Percentiles rank a stretch among this genome's conserved stretches.
Evolutionary conservation across 768 basidiomycete species (phyloP).

Genomic region (Dictyophora rubrovolvata): DNA sequence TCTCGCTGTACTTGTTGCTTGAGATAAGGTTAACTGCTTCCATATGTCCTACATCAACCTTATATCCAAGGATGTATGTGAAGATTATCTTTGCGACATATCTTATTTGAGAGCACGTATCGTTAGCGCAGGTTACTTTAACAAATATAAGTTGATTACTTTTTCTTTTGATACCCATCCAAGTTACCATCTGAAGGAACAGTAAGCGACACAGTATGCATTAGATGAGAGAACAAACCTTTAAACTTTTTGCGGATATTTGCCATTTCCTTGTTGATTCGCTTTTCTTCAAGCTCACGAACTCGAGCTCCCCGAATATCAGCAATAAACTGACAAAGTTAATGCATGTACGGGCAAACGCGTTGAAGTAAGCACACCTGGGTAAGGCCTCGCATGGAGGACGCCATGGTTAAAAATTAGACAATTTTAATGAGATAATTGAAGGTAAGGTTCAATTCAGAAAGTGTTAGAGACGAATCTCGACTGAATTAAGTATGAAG

Average conservation of each 20-base stretch:
- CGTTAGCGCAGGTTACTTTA: background rate
- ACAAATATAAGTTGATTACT: conserved; percentile 38
- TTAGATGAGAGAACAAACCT: conserved; percentile 35
- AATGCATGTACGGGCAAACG: conserved; percentile 1
- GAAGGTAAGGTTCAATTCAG: no score
- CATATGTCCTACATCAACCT: conserved; percentile 98
- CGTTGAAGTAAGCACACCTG: conserved; percentile 44
- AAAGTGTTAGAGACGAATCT: no score
- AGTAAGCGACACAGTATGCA: background rate
- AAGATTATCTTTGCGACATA: conserved; percentile 99
- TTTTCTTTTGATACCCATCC: conserved; percentile 89
- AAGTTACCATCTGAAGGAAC: conserved; percentile 58
- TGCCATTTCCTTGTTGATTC: conserved; percentile 99
- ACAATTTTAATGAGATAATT: no score
- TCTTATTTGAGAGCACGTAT: conserved; percentile 30
- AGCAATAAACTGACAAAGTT: conserved; percentile 74
- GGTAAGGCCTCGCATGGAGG: conserved; percentile 85
- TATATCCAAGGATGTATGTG: conserved; percentile 98
- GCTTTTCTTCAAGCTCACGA: conserved; percentile 93
- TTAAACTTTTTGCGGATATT: conserved; percentile 99
- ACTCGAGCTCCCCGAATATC: conserved; percentile 96
- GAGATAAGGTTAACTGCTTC: conserved; percentile 98
- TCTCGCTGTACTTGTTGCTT: conserved; percentile 92
- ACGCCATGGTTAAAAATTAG: conserved; percentile 49
- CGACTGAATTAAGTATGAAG: no score